Conservation (phyloP, 176 grass and related monocot species). For the Oryza coarctata region DNA sequence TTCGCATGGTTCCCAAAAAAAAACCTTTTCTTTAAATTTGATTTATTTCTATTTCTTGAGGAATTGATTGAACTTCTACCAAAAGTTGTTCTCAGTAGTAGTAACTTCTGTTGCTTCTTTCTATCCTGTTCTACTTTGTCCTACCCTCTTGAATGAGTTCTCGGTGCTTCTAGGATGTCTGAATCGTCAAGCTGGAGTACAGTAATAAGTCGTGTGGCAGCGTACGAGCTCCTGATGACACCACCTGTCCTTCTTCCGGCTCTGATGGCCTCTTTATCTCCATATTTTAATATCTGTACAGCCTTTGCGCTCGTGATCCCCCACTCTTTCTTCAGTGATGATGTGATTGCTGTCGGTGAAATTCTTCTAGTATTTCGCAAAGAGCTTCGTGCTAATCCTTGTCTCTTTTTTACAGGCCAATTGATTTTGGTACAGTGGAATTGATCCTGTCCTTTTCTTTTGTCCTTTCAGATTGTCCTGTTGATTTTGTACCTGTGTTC, state of each 20-base stretch:
- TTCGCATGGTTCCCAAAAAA: not conserved
- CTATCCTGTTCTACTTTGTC: not conserved
- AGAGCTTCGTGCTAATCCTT: not conserved
- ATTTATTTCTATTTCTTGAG: not conserved
- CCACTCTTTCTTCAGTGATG: conserved; percentile 11
- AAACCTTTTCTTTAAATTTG: not conserved
- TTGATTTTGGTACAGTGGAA: not conserved
- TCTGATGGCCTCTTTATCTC: not conserved
- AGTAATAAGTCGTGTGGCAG: not conserved
- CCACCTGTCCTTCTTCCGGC: conserved; percentile 28
- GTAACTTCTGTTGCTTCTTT: not conserved
- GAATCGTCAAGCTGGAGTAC: not conserved
- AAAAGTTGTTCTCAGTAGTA: not conserved
- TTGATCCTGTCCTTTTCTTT: not conserved
- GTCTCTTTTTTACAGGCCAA: not conserved
- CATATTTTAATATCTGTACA: not conserved
- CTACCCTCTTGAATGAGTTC: conserved; percentile 26
- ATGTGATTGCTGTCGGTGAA: not conserved
- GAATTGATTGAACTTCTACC: not conserved
- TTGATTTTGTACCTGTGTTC: not conserved
- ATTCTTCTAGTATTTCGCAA: not conserved
- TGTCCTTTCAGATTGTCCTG: not conserved
- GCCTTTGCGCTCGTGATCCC: conserved; percentile 19
- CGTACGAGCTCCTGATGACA: conserved; percentile 10
- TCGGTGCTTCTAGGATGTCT: not conserved